A percentile compares a stretch with the other conserved stretches of the same genome.
phyloP scores from a whole-genome alignment of 768 basidiomycete genomes.

The Rubroboletus satanas region DNA sequence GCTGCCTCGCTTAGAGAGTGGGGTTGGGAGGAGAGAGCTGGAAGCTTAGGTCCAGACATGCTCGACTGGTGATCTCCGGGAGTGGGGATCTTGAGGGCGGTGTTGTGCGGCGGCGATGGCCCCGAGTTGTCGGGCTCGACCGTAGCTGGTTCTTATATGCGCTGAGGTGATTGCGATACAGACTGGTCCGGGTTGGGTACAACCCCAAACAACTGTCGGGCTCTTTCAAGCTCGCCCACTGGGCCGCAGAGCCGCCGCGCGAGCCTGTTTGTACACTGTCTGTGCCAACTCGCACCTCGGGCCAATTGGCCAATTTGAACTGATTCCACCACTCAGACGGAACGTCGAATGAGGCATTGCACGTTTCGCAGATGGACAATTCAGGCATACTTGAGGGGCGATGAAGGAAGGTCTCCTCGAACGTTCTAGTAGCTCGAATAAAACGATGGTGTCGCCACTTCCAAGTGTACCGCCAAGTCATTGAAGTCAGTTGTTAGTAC shows the following conservation, averaged over 20 bases:
- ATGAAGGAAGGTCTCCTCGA: background rate
- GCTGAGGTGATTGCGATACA: slow-evolving; percentile 12
- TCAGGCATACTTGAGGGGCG: background rate
- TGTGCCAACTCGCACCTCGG: background rate
- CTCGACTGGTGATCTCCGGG: background rate
- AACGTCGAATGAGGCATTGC: background rate
- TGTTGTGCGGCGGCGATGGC: background rate
- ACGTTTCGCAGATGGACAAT: background rate
- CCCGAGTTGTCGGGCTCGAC: background rate
- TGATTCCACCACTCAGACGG: background rate
- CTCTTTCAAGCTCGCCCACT: background rate
- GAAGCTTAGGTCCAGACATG: slow-evolving; percentile 10
- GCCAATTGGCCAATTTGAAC: background rate
- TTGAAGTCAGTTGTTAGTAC: background rate
- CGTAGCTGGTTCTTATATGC: slow-evolving; percentile 11
- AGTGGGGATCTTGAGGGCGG: background rate
- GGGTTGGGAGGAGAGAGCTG: background rate
- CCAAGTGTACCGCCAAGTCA: background rate
- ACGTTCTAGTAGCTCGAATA: background rate
- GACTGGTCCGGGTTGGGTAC: slow-evolving; percentile 1
- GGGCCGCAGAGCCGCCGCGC: too few relatives aligned
- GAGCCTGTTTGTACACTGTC: background rate
- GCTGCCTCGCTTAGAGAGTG: slow-evolving; percentile 9
- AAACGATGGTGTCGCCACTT: background rate
- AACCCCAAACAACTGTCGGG: background rate